phyloP scores from a whole-genome alignment of 1,284 basidiomycete genomes.

The Moesziomyces antarcticus region DNA sequence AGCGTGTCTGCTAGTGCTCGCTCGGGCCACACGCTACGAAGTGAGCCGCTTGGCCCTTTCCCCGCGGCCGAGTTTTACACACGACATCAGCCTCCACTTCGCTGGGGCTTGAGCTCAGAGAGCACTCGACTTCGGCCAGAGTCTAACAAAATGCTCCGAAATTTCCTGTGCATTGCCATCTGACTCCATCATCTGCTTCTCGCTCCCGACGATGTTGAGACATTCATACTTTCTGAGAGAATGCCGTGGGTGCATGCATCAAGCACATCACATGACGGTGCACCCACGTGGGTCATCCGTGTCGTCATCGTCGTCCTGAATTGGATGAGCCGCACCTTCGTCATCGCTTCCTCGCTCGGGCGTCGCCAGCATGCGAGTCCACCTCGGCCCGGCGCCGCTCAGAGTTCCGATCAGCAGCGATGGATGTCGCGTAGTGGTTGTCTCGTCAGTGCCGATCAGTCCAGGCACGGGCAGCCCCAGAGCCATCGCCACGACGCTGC shows the following conservation, averaged over 20 bases:
- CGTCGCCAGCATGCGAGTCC: conserved; percentile 12
- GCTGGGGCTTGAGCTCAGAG: too few relatives aligned
- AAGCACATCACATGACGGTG: conserved; percentile 18
- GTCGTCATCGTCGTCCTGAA: conserved; percentile 6
- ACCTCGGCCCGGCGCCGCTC: conserved; percentile 3
- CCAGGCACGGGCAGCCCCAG: conserved; percentile 13
- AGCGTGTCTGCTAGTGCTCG: background rate
- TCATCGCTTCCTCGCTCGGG: conserved; percentile 3
- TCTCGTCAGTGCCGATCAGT: background rate
- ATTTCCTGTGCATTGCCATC: background rate
- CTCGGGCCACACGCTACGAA: background rate
- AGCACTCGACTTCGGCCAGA: too few relatives aligned
- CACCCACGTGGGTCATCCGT: conserved; percentile 43
- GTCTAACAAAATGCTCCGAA: background rate
- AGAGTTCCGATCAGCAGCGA: background rate
- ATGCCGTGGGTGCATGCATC: background rate
- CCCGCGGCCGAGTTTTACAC: background rate
- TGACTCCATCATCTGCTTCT: background rate
- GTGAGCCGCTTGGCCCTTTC: background rate
- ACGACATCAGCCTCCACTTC: background rate
- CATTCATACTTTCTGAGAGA: background rate
- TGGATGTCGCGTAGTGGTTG: background rate
- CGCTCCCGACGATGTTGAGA: too few relatives aligned
- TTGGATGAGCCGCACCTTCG: background rate
- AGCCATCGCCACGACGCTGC: conserved; percentile 38